Percentiles rank a stretch among this genome's conserved stretches.
These are phyloP conservation scores for Neonectria coccinea DNA, from an alignment of 2,329 filamentous ascomycete genomes.

Conservation along the genomic window DNA sequence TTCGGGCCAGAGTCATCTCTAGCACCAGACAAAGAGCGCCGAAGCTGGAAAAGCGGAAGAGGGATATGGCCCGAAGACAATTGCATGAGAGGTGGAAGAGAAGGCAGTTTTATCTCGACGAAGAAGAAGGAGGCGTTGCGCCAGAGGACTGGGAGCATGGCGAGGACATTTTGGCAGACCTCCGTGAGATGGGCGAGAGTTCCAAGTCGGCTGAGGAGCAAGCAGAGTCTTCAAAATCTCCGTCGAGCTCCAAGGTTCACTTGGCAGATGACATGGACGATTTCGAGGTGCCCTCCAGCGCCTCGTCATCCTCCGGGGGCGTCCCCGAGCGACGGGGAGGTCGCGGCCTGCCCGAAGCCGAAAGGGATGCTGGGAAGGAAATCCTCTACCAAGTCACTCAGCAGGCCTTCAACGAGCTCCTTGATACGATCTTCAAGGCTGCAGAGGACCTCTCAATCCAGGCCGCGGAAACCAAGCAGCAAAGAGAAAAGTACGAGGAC, in stretches of 20 bases:
- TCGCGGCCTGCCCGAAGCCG: conserved; percentile 82
- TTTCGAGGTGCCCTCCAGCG: conserved; percentile 77
- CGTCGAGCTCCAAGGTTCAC: conserved; percentile 82
- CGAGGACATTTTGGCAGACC: conserved; percentile 65
- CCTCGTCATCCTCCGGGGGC: conserved; percentile 77
- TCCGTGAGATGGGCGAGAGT: conserved; percentile 52
- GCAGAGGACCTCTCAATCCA: conserved; percentile 82
- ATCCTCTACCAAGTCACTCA: conserved; percentile 92
- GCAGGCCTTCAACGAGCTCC: conserved; percentile 89
- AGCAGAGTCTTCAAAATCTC: conserved; percentile 65
- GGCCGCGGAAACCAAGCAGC: conserved; percentile 70
- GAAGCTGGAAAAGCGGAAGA: conserved; percentile 55
- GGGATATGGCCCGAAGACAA: conserved; percentile 61
- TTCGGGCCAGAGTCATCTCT: conserved; percentile 53
- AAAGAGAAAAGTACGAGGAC: conserved; percentile 68
- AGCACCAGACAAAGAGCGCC: conserved; percentile 52
- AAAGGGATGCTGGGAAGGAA: conserved; percentile 86
- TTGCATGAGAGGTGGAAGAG: conserved; percentile 81
- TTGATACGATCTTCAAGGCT: conserved; percentile 85
- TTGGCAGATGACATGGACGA: conserved; percentile 80
- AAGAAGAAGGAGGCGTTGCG: conserved; percentile 80
- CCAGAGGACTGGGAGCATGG: conserved; percentile 73
- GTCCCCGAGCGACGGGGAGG: conserved; percentile 81
- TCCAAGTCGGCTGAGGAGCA: conserved; percentile 57
- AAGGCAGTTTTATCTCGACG: conserved; percentile 84